Evolutionary conservation across 1,284 basidiomycete species (phyloP).

Genomic region (Ceratobasidium sp.): DNA sequence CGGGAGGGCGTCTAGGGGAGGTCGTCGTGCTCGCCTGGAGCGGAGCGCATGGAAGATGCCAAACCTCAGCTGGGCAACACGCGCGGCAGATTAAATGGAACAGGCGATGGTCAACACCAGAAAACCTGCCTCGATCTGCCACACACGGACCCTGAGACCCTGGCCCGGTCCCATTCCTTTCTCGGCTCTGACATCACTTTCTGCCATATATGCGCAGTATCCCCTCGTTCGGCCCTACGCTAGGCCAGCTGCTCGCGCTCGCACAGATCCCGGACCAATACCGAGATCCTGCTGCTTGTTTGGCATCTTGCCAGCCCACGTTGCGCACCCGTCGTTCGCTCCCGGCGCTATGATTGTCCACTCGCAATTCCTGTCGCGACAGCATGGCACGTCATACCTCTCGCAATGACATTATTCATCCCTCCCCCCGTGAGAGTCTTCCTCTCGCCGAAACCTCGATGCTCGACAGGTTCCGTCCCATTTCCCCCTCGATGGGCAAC

Average conservation of each 20-base stretch:
- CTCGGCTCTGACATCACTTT: background rate
- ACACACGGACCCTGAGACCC: constrained; percentile 20
- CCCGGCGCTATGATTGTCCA: background rate
- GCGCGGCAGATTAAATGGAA: constrained; percentile 10
- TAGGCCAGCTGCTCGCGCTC: background rate
- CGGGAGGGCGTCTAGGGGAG: constrained; percentile 5
- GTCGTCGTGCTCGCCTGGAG: constrained; percentile 5
- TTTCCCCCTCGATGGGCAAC: background rate
- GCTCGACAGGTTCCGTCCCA: background rate
- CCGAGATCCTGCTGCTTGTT: background rate
- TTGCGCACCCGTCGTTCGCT: background rate
- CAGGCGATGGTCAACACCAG: constrained; percentile 1
- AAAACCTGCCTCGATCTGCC: constrained; percentile 25
- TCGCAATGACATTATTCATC: background rate
- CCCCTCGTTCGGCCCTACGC: background rate
- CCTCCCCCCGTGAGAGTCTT: background rate
- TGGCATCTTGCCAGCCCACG: background rate
- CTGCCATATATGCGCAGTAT: background rate
- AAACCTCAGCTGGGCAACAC: background rate
- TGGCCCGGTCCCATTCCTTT: constrained; percentile 5
- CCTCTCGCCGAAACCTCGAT: background rate
- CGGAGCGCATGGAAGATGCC: constrained; percentile 13
- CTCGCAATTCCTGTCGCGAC: background rate
- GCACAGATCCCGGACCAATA: background rate
- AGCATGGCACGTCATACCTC: background rate